Base-by-base conservation (phyloP, 441 rosid genomes). In the Jatropha multifida region DNA sequence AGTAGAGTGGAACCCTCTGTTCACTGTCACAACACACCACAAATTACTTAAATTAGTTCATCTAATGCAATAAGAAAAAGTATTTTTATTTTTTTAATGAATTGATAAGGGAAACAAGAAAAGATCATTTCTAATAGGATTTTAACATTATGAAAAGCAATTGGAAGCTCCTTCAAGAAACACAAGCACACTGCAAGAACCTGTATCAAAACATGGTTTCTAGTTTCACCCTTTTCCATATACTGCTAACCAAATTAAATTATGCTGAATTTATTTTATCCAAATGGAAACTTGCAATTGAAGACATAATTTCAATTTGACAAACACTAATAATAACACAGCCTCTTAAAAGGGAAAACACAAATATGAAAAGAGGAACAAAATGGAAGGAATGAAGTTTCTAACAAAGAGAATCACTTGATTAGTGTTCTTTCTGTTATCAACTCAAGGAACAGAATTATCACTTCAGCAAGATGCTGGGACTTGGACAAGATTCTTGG, bases 1-100 rank as follows among this genome's bases (percentile, higher is more conserved):
- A 32, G 97, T 95, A 4, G 98, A 92, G 83, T 92, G 98, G 75
- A 93, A 77, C 46, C 89, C 88, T 81, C 94, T 88, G 78, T 73
- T 87, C 68, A 79, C 99, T 93, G 85, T 49, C 72, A 78, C 27
- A 78, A 66, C 32, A 69, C 5, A 82, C 40, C 71, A 56, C 14
- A 38, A 44, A 20, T 23, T 41, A 12, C 51, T 74, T 20, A 32
- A 75, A 37, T 70, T 27, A 52, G 12, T 69, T 44, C 8, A 6
- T 6, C 65, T 52, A 70, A 7, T 15, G 55, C 23, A n/a, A 68
- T 40, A 32, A 41, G 15, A 70, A 27, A 4, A 44, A 11, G 7
- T 11, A 5, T 42, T 8, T 42, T 42, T 44, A 7, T 11, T 44
- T 44, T 11, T 11, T 44, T 32, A 32, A 32, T 32, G 32, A 32